phyloP scores from a whole-genome alignment of 768 basidiomycete species.

The Tricholoma bakamatsutake region DNA sequence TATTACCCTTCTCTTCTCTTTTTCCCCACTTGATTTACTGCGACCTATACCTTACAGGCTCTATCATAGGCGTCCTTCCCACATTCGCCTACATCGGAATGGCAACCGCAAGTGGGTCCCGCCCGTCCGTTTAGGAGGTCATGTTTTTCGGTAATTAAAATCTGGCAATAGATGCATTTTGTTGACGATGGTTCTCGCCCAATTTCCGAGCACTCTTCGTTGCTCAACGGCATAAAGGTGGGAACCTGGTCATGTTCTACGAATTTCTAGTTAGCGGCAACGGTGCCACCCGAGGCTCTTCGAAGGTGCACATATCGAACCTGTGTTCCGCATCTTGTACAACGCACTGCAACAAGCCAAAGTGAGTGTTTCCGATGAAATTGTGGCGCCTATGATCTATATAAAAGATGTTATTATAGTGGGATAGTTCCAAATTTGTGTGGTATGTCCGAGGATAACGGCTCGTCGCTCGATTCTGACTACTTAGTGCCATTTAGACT shows the following conservation, averaged over 20 bases:
- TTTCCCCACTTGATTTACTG: not conserved
- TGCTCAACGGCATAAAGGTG: not conserved
- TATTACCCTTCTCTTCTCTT: not conserved
- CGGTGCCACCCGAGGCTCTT: not conserved
- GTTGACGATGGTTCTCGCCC: slow-evolving; percentile 1
- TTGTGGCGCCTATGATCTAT: not conserved
- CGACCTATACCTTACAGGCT: not conserved
- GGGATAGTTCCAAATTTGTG: not conserved
- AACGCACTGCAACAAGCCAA: not conserved
- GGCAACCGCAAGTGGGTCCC: not conserved
- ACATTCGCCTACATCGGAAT: not conserved
- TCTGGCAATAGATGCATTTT: not conserved
- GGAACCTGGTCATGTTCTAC: not conserved
- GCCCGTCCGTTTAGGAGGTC: not conserved
- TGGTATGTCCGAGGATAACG: not conserved
- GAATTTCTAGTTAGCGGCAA: not conserved
- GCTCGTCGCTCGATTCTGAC: not conserved
- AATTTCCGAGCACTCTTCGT: not conserved
- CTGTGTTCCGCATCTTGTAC: not conserved
- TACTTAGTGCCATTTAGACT: not conserved
- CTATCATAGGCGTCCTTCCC: not conserved
- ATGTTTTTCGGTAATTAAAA: slow-evolving; percentile 1
- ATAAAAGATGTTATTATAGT: not conserved
- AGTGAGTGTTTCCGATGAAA: not conserved
- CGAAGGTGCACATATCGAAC: not conserved